Evolutionary conservation across 305 asterid genomes (phyloP).

Genomic region (Caryopteris hybrid): DNA sequence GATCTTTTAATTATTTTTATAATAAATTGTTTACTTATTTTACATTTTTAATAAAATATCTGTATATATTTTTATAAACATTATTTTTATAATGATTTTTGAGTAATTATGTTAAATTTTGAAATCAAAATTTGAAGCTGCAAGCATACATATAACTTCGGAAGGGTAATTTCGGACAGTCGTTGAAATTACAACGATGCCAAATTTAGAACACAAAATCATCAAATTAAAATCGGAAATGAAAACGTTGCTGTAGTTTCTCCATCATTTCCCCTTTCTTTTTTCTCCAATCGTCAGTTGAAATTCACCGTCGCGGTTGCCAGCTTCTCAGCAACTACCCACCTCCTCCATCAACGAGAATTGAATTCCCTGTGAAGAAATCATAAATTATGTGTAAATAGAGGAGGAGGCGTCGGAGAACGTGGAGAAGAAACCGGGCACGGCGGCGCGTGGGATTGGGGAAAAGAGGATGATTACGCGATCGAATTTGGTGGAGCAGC

Average conservation of each 20-base stretch:
- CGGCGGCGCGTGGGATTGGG: constrained; percentile 27
- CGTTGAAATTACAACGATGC: background rate
- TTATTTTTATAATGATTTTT: too few relatives aligned
- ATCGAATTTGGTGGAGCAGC: constrained; percentile 94
- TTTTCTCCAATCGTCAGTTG: constrained; percentile 18
- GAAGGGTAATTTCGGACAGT: constrained; percentile 14
- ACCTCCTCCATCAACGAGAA: background rate
- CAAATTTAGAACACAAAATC: background rate
- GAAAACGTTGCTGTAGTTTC: background rate
- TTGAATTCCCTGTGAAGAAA: background rate
- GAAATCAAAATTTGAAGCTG: too few relatives aligned
- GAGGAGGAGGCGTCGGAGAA: constrained; percentile 9
- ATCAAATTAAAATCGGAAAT: background rate
- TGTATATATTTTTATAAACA: too few relatives aligned
- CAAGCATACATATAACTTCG: too few relatives aligned
- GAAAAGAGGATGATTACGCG: constrained; percentile 67
- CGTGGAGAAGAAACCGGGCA: constrained; percentile 5
- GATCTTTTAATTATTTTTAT: too few relatives aligned
- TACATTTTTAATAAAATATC: too few relatives aligned
- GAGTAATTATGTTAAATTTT: too few relatives aligned
- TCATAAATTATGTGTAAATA: background rate
- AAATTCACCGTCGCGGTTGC: constrained; percentile 27
- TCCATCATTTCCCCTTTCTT: constrained; percentile 4
- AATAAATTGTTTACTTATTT: too few relatives aligned
- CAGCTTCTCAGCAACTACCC: constrained; percentile 18